Evolutionary conservation across 139 green algal genomes (phyloP).

Genomic region (Chlamydomonas applanata): DNA sequence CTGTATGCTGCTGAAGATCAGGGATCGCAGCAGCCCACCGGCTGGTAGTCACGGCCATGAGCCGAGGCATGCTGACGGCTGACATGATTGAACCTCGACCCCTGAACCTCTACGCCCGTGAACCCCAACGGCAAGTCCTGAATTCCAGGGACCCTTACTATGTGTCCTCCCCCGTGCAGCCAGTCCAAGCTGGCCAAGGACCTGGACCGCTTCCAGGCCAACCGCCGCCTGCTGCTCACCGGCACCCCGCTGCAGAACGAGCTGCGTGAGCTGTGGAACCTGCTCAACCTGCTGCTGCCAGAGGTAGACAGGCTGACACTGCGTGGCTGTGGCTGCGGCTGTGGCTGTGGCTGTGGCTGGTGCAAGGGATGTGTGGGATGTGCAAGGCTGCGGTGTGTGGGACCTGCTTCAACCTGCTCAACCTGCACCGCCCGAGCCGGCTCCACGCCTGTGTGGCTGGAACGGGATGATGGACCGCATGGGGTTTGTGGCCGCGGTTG

Average conservation of each 20-base stretch:
- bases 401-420: background rate
- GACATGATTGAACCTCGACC: no score
- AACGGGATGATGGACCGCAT: no score
- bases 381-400: background rate
- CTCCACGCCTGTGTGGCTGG: no score
- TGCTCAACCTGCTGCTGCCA: conserved; percentile 96
- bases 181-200: conserved; percentile 65
- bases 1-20: no score
- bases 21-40: no score
- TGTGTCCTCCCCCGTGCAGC: no score
- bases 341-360: background rate
- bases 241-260: conserved; percentile 84
- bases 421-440: background rate
- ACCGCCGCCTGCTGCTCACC: conserved; percentile 67
- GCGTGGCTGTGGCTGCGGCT: background rate
- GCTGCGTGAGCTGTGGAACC: conserved; percentile 90
- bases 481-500: no score
- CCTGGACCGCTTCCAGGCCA: conserved; percentile 70
- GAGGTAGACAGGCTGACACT: conserved; percentile 49
- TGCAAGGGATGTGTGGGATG: background rate
- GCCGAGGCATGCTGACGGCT: no score
- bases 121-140: no score
- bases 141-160: no score
- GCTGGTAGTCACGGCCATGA: no score
- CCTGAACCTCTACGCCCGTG: no score